Evolutionary conservation across 805 yeast species (phyloP), one percentile per base, ranked within the genome.

Genomic region (Starmera caribaea): DNA sequence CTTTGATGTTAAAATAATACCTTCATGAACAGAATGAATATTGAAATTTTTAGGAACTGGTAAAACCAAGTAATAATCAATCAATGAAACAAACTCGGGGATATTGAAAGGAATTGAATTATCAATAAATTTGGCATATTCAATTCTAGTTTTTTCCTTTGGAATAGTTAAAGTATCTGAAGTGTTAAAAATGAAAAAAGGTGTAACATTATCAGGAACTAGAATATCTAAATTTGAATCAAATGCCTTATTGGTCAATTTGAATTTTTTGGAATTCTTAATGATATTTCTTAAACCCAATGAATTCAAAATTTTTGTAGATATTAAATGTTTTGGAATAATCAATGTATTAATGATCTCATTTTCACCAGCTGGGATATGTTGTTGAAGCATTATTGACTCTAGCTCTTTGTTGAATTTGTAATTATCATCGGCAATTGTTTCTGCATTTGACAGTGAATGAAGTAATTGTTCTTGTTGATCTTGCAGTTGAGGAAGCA

Each of bases 131-230:
- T 47, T 41, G 5, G 58, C 47, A 38, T 58, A 49, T 8, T 51
- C 49, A 34, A 35, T 30, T 27, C 39, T 38, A 13, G 48, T 32
- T 33, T 40, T 40, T 15, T 40, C 30, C 34, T 41, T 42, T 30
- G 53, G 49, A 33, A 41, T 32, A 12, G 35, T 32, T 13, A 49
- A 36, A 0, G 47, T 37, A 26, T 49, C 50, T 3, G 55, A 48
- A 5, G 64, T 53, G 41, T 68, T 66, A 53, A 68, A 67, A 12
- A 70, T 32, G 45, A 70, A 67, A 33, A 66, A 46, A 2, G 58
- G 62, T 17, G 53, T 54, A 8, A 65, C 51, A 16, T 49, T 55
- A 27, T 54, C 45, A 0, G 74, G 74, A 3, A 69, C 41, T 16
- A 48, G 47, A 10, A 59, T 41, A 3, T 44, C 45, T 37, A 39